phyloP scores from a whole-genome alignment of 2,329 filamentous ascomycete genomes.

The Cordyceps pruinosa region DNA sequence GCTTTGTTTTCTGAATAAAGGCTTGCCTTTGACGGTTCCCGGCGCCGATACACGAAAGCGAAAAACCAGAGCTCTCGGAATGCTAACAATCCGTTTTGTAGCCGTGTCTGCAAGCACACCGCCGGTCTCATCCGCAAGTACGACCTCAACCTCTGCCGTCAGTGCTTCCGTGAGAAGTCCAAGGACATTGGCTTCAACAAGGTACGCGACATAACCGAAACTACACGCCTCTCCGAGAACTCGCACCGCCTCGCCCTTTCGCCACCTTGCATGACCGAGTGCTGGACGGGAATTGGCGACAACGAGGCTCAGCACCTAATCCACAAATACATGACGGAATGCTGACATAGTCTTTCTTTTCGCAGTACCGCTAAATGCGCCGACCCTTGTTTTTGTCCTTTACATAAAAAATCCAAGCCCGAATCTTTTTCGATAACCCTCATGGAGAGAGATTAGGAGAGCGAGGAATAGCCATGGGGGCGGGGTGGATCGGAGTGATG shows the following conservation, averaged over 20 bases:
- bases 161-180: slow-evolving; percentile 71
- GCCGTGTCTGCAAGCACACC: slow-evolving; percentile 77
- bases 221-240: not conserved
- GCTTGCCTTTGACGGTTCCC: not conserved
- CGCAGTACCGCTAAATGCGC: slow-evolving; percentile 32
- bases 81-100: slow-evolving; percentile 30
- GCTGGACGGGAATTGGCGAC: too few relatives aligned
- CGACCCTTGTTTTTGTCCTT: not conserved
- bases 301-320: too few relatives aligned
- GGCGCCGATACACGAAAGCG: not conserved
- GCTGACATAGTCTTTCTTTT: slow-evolving; percentile 11
- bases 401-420: slow-evolving; percentile 10
- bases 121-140: slow-evolving; percentile 99
- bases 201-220: slow-evolving; percentile 38
- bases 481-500: not conserved
- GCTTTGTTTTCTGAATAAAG: not conserved
- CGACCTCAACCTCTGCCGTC: slow-evolving; percentile 82
- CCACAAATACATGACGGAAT: slow-evolving; percentile 14
- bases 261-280: too few relatives aligned
- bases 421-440: slow-evolving; percentile 10
- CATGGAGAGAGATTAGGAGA: slow-evolving; percentile 6
- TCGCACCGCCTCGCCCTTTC: not conserved
- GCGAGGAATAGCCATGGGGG: slow-evolving; percentile 12
- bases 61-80: not conserved
- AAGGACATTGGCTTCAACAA: slow-evolving; percentile 68